These are phyloP conservation scores for Chaetomiaceae sp. DNA, from an alignment of 2,329 filamentous ascomycete genomes.

Conservation along the genomic window DNA sequence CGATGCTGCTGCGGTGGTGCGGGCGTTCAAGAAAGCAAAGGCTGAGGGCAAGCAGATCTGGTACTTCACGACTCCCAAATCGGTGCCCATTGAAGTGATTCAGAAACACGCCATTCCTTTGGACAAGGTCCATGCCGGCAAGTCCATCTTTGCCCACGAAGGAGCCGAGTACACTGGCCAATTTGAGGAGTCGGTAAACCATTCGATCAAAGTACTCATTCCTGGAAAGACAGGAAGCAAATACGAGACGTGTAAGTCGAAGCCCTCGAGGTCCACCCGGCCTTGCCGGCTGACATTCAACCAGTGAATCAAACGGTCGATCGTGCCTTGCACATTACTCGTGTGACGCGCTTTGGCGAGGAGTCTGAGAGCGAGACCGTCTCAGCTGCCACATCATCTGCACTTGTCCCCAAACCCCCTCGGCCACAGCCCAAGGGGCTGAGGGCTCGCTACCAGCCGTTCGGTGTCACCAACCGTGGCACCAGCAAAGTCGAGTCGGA, in stretches of 20 bases:
- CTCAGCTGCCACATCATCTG: conserved; percentile 31
- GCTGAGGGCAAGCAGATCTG: conserved; percentile 69
- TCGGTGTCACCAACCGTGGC: conserved; percentile 46
- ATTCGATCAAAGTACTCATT: conserved; percentile 56
- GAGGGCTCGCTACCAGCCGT: conserved; percentile 62
- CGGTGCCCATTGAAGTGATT: conserved; percentile 63
- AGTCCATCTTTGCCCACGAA: conserved; percentile 57
- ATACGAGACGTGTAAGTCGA: conserved; percentile 50
- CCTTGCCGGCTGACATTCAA: conserved; percentile 27
- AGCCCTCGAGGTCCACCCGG: not conserved
- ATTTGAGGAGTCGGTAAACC: conserved; percentile 48
- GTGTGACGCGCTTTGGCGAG: conserved; percentile 54
- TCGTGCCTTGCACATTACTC: conserved; percentile 61
- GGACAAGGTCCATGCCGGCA: conserved; percentile 49
- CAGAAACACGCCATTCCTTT: conserved; percentile 59
- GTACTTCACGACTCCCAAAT: conserved; percentile 72
- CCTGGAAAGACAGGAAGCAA: conserved; percentile 52
- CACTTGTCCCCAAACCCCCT: conserved; percentile 47
- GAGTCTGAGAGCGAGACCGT: conserved; percentile 28
- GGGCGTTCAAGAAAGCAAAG: conserved; percentile 55
- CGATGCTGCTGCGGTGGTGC: conserved; percentile 43
- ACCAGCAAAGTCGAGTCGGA: conserved; percentile 39
- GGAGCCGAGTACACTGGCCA: conserved; percentile 60
- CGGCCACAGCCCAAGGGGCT: conserved; percentile 65
- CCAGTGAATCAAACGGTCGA: conserved; percentile 46